Evolutionary conservation across 1,284 basidiomycete genomes (phyloP).

Genomic region (Peniophora sp.): DNA sequence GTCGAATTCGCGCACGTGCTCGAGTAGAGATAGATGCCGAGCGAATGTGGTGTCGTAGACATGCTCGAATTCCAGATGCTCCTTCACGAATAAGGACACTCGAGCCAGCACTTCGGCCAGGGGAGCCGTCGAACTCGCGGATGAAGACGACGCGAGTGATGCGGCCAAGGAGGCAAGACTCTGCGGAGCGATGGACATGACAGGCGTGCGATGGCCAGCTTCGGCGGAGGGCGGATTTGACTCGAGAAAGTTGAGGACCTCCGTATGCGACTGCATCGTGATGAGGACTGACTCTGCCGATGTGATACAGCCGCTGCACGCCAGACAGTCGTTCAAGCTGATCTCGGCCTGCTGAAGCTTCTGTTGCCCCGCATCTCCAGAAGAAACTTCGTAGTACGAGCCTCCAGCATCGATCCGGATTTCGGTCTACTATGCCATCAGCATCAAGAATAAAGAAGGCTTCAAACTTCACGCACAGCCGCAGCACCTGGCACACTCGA

Average conservation of each 20-base stretch:
- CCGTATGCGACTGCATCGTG: conserved; percentile 92
- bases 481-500: conserved; percentile 47
- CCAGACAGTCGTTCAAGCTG: conserved; percentile 91
- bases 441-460: conserved; percentile 2
- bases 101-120: conserved; percentile 60
- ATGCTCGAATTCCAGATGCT: conserved; percentile 59
- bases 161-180: conserved; percentile 85
- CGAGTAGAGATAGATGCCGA: conserved; percentile 77
- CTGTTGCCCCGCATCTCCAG: conserved; percentile 23
- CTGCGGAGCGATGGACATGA: conserved; percentile 89
- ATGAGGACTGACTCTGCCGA: conserved; percentile 97
- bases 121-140: conserved; percentile 32
- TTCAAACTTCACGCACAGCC: conserved; percentile 34
- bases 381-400: conserved; percentile 69
- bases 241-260: conserved; percentile 75
- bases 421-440: conserved; percentile 56
- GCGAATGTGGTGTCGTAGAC: conserved; percentile 96
- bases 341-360: conserved; percentile 91
- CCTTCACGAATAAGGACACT: conserved; percentile 55
- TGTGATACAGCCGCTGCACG: conserved; percentile 95
- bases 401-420: conserved; percentile 81
- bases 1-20: conserved; percentile 78
- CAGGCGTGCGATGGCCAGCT: conserved; percentile 47
- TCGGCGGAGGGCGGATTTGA: conserved; percentile 38
- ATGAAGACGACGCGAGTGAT: conserved; percentile 43